A percentile compares a stretch with the other conserved stretches of the same genome.
Conservation (phyloP, 2,329 filamentous ascomycete species). For the Trichoderma sp. region DNA sequence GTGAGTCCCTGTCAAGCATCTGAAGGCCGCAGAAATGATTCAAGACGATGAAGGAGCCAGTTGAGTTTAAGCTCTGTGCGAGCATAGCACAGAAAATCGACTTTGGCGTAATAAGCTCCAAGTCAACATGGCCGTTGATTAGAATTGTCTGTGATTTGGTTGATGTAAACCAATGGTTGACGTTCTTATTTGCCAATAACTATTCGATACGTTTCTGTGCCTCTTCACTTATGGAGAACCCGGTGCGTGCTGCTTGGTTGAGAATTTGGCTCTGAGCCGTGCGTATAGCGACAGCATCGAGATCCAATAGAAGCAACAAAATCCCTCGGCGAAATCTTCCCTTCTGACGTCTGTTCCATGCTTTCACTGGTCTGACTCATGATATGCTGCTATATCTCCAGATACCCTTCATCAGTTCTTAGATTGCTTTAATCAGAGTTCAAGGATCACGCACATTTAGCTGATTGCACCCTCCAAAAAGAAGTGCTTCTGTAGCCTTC, state of each 20-base stretch:
- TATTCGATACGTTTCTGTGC: not conserved
- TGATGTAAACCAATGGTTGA: not conserved
- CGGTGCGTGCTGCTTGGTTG: rapidly evolving
- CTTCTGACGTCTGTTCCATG: not conserved
- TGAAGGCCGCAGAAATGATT: not conserved
- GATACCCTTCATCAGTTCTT: not conserved
- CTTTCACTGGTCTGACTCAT: not conserved
- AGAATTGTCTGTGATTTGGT: not conserved
- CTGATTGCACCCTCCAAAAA: not conserved
- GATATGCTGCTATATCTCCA: not conserved
- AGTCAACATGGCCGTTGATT: not conserved
- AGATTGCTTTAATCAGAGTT: not conserved
- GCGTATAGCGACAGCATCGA: not conserved
- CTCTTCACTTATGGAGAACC: not conserved
- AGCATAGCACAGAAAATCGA: not conserved
- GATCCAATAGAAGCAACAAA: not conserved
- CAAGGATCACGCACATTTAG: not conserved
- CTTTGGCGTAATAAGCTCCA: not conserved
- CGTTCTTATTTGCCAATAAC: not conserved
- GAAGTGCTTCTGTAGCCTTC: not conserved
- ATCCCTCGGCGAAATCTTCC: not conserved
- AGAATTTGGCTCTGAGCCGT: not conserved
- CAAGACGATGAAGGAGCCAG: not conserved
- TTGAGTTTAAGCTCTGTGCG: not conserved
- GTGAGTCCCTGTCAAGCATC: not conserved